Evolutionary conservation across 2,329 filamentous ascomycete genomes (phyloP).

Genomic region (Parastagonospora avenae): DNA sequence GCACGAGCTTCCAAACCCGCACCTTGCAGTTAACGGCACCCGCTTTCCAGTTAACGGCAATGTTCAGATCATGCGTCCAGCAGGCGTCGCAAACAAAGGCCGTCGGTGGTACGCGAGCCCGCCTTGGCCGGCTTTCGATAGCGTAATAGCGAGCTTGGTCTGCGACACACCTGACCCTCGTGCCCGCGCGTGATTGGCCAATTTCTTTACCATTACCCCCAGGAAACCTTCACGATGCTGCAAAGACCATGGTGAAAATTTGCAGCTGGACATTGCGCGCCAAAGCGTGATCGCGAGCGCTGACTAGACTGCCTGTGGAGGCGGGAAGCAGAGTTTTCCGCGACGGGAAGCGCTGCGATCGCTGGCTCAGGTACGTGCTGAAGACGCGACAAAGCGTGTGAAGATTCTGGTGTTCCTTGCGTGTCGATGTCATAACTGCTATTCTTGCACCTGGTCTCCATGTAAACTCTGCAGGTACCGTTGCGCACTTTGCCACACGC

Average conservation of each 20-base stretch:
- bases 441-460: not conserved
- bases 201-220: slow-evolving; percentile 16
- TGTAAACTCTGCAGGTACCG: slow-evolving; percentile 5
- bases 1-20: slow-evolving; percentile 30
- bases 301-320: slow-evolving; percentile 4
- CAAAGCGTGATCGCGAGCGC: slow-evolving; percentile 1
- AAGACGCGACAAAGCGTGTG: not conserved
- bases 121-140: slow-evolving; percentile 29
- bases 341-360: not conserved
- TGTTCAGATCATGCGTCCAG: slow-evolving; percentile 40
- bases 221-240: slow-evolving; percentile 13
- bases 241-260: slow-evolving; percentile 1
- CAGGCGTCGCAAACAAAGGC: slow-evolving; percentile 28
- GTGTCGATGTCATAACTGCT: not conserved
- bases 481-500: slow-evolving; percentile 1
- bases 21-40: slow-evolving; percentile 53
- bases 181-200: slow-evolving; percentile 13
- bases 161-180: slow-evolving; percentile 31
- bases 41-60: slow-evolving; percentile 53
- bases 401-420: not conserved
- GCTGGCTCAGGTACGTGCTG: not conserved
- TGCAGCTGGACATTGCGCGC: slow-evolving; percentile 4
- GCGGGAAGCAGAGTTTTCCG: slow-evolving; percentile 10
- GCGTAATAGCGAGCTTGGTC: slow-evolving; percentile 35
- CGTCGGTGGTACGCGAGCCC: slow-evolving; percentile 18